These are phyloP conservation scores for Chaetomiaceae sp. DNA, from an alignment of 2,329 filamentous ascomycete species.

Conservation along the genomic window DNA sequence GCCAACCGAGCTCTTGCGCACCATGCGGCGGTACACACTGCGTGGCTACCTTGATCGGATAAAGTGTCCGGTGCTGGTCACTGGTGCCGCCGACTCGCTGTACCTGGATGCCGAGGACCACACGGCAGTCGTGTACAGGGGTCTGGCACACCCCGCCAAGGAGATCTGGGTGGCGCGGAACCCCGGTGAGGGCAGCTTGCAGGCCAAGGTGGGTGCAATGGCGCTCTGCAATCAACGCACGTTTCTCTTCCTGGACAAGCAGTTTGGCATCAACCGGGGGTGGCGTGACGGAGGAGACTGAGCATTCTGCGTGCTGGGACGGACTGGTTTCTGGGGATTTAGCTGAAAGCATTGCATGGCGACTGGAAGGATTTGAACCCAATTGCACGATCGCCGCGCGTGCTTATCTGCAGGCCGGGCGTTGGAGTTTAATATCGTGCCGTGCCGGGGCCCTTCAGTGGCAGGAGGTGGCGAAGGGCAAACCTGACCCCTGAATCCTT, in stretches of 20 bases:
- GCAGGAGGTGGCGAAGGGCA: too few species aligned
- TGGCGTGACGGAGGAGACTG: too few species aligned
- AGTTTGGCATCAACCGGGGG: background rate
- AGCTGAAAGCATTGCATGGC: too few species aligned
- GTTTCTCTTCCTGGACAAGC: background rate
- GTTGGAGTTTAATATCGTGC: background rate
- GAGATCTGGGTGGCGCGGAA: conserved; percentile 11
- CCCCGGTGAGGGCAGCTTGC: conserved; percentile 11
- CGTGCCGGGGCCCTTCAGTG: background rate
- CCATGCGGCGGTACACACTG: conserved; percentile 12
- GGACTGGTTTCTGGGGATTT: too few species aligned
- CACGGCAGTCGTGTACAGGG: conserved; percentile 1
- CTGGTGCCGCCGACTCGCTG: conserved; percentile 8
- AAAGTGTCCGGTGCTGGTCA: conserved; percentile 14
- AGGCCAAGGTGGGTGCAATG: conserved; percentile 19
- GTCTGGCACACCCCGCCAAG: conserved; percentile 10
- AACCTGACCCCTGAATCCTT: too few species aligned
- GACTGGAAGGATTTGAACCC: too few species aligned
- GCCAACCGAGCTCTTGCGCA: background rate
- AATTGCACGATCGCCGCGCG: too few species aligned
- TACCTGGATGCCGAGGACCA: conserved; percentile 3
- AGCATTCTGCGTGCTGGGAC: too few species aligned
- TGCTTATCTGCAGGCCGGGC: too few species aligned
- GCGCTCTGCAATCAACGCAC: background rate
- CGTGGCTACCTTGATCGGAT: conserved; percentile 3